Conservation (phyloP, 1,284 basidiomycete genomes). For the Rhizopogon parksii region DNA sequence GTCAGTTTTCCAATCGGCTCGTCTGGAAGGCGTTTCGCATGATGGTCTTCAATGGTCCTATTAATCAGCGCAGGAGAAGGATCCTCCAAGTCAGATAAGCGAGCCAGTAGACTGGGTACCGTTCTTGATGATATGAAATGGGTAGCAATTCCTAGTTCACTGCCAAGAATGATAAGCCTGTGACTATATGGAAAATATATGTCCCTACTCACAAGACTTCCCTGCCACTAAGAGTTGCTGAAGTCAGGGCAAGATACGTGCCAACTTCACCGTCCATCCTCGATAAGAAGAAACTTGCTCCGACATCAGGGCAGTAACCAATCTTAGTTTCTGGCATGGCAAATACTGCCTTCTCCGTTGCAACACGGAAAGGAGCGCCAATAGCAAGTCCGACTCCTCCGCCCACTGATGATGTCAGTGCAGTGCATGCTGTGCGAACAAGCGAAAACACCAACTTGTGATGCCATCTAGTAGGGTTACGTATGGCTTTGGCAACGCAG, state of each 20-base stretch:
- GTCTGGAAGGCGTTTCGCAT: slow-evolving; percentile 49
- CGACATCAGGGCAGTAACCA: slow-evolving; percentile 87
- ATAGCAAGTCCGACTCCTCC: slow-evolving; percentile 90
- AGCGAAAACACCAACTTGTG: slow-evolving; percentile 59
- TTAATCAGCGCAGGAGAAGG: slow-evolving; percentile 44
- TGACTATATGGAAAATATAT: slow-evolving; percentile 9
- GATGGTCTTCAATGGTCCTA: slow-evolving; percentile 61
- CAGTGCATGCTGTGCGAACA: slow-evolving; percentile 6
- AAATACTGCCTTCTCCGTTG: slow-evolving; percentile 87
- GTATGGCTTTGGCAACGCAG: slow-evolving; percentile 79
- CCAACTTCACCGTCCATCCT: slow-evolving; percentile 89
- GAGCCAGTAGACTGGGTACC: slow-evolving; percentile 60
- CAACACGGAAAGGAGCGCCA: slow-evolving; percentile 88
- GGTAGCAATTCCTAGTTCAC: slow-evolving; percentile 86
- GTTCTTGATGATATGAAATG: slow-evolving; percentile 79
- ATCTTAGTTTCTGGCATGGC: slow-evolving; percentile 99
- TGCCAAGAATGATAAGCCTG: slow-evolving; percentile 25
- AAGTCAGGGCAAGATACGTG: slow-evolving; percentile 90
- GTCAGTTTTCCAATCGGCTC: slow-evolving; percentile 52
- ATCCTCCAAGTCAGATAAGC: slow-evolving; percentile 54
- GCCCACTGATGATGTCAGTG: slow-evolving; percentile 61
- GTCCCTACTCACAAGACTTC: slow-evolving; percentile 68
- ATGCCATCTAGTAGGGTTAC: slow-evolving; percentile 87
- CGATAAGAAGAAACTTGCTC: slow-evolving; percentile 85
- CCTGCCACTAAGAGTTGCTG: slow-evolving; percentile 65